Evolutionary conservation across 371 early-diverging fungal genomes (phyloP).

Genomic region (Umbelopsis sp.): DNA sequence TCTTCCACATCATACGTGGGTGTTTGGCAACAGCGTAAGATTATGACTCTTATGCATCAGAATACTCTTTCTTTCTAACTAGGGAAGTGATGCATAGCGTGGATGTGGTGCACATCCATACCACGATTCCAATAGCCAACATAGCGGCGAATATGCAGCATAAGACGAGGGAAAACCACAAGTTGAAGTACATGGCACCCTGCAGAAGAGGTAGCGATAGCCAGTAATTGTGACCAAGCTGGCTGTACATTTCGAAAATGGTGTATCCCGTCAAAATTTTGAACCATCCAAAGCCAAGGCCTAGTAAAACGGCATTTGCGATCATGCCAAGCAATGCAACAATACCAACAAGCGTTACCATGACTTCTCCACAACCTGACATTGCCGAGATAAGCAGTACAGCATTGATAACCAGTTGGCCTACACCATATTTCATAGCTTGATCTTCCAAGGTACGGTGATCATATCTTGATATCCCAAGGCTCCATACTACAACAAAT

Average conservation of each 20-base stretch:
- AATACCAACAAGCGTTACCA: background rate
- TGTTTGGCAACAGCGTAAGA: too few relatives aligned
- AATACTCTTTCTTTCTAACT: too few relatives aligned
- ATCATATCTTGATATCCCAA: constrained; percentile 5
- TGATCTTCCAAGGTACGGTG: background rate
- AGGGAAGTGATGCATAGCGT: background rate
- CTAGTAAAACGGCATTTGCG: background rate
- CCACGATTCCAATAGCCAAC: background rate
- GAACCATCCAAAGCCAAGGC: constrained; percentile 13
- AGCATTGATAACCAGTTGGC: background rate
- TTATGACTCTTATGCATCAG: too few relatives aligned
- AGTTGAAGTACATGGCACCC: constrained; percentile 1
- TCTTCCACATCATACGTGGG: too few relatives aligned
- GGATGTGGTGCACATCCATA: background rate
- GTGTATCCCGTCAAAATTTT: constrained; percentile 4
- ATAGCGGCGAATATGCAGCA: background rate
- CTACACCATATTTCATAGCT: constrained; percentile 6
- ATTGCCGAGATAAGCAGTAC: background rate
- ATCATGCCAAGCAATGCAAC: background rate
- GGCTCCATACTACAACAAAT: background rate
- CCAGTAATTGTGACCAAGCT: background rate
- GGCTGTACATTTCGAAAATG: constrained; percentile 5
- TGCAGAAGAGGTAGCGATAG: background rate
- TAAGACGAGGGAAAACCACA: background rate
- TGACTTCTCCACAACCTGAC: background rate